These are phyloP conservation scores for Camelina sativa DNA, from an alignment of 345 rosid genomes.

Conservation along the genomic window DNA sequence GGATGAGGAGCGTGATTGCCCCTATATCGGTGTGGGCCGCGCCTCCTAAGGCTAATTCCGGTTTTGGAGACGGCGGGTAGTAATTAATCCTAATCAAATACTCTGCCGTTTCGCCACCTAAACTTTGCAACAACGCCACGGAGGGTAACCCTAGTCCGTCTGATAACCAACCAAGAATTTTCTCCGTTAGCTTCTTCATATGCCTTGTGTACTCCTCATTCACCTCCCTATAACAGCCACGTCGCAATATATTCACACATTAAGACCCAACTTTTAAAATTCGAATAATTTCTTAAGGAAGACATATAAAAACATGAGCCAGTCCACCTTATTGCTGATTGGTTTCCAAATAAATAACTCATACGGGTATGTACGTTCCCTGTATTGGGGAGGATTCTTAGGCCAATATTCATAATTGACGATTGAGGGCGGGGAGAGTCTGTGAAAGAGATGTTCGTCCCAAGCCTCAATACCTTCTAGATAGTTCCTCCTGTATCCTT, in stretches of 20 bases:
- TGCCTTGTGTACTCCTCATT: constrained; percentile 11
- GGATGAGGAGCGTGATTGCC: not conserved
- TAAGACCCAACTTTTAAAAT: not conserved
- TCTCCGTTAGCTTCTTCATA: not conserved
- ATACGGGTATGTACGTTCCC: too few species aligned
- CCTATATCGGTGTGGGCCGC: constrained; percentile 8
- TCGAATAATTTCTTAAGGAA: not conserved
- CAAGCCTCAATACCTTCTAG: not conserved
- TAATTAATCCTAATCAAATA: not conserved
- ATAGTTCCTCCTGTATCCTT: not conserved
- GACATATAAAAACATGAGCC: too few species aligned
- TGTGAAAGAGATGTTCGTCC: constrained; percentile 16
- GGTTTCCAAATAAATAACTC: too few species aligned
- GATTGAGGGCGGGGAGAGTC: constrained; percentile 8
- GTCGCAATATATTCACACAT: not conserved
- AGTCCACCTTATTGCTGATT: too few species aligned
- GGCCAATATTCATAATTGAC: constrained; percentile 14
- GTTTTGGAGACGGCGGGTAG: not conserved
- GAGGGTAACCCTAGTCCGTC: constrained; percentile 1
- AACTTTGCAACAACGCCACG: not conserved
- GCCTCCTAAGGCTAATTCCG: not conserved
- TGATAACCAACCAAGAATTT: constrained; percentile 6
- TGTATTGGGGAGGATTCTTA: constrained; percentile 16
- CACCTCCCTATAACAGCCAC: constrained; percentile 1
- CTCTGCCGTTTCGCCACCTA: constrained; percentile 1